These are phyloP conservation scores for Blastobotrys chiropterorum DNA, from an alignment of 805 yeast species.

Conservation along the genomic window DNA sequence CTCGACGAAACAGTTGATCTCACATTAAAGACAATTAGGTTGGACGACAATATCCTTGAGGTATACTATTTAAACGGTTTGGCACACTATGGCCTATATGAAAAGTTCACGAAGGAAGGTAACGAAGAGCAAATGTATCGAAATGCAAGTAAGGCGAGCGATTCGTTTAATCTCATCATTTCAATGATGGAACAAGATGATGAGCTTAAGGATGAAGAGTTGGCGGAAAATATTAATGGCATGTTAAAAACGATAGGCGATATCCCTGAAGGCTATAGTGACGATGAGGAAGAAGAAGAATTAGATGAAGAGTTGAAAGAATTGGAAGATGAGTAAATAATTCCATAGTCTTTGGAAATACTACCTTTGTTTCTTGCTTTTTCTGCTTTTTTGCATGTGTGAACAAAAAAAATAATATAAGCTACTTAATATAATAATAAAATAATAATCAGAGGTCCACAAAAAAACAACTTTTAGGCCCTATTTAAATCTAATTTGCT, in stretches of 20 bases:
- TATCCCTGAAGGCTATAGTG: slow-evolving; percentile 48
- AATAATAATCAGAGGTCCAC: too few species aligned
- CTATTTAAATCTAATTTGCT: too few species aligned
- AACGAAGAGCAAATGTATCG: slow-evolving; percentile 32
- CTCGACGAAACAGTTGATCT: slow-evolving; percentile 64
- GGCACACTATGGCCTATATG: slow-evolving; percentile 38
- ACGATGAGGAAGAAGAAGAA: slow-evolving; percentile 32
- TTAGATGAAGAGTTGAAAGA: slow-evolving; percentile 6
- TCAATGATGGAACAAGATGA: slow-evolving; percentile 35
- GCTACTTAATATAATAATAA: too few species aligned
- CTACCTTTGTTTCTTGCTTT: background rate
- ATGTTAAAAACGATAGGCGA: slow-evolving; percentile 43
- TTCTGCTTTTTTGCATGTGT: background rate
- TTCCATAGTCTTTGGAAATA: background rate
- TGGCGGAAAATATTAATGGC: slow-evolving; percentile 48
- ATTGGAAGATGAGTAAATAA: slow-evolving; percentile 17
- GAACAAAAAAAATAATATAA: background rate
- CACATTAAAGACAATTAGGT: slow-evolving; percentile 59
- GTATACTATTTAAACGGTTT: slow-evolving; percentile 79
- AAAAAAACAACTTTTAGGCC: too few species aligned
- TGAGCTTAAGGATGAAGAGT: slow-evolving; percentile 51
- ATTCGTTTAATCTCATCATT: slow-evolving; percentile 36
- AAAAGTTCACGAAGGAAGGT: slow-evolving; percentile 12
- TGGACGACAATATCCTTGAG: slow-evolving; percentile 82
- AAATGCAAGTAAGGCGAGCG: slow-evolving; percentile 35